Base-by-base conservation (phyloP, 768 basidiomycete genomes). In the Boletellus ananiceps region DNA sequence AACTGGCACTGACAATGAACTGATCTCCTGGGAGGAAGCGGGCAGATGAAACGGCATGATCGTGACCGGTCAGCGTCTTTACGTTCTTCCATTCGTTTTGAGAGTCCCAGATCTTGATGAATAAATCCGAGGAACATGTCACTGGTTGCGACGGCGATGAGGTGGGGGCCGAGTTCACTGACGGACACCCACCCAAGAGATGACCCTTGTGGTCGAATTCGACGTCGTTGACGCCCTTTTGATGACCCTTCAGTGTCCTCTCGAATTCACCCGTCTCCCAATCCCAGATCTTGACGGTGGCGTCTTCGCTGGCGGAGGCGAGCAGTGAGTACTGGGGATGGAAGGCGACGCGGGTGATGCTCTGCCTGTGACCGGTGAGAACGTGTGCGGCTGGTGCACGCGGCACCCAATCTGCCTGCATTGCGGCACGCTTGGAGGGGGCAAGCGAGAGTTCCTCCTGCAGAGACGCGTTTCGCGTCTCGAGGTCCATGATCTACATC, bases 201-300 rank as follows among this genome's bases (percentile, higher is more conserved):
- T 81, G 82, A 31, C 93, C 93, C 71, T 88, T 91, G 52, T 82
- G 80, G 68, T 94, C 90, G 62, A 86, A 95, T 65, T 93, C 88
- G 47, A 88, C 82, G 69, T 93, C 93, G 64, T 81, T 82, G 25
- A 94, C 84, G 16, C 85, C 81, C 64, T 88, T 90, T 31, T 93
- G 94, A 71, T 95, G 93, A 7, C 92, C 89, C 68, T 93, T 94
- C 50, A 94, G 68, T 9, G 93, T 94, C 56, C 90, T 72, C 68
- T 95, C 93, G 65, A 93, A 88, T 58, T 94, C 92, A 36, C 93
- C 93, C 27, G 88, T 86, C 66, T 95, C 93, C 92, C 92, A 95
- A 60, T 95, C 93, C 92, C 93, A 94, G 40, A 94, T 83, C 74
- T 94, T 94, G 57, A 94, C 78, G 1, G 84, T 93, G 44, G 89